Percentiles rank a stretch among this genome's conserved stretches.
phyloP scores from a whole-genome alignment of 257 asterid genomes.

The Parsonsia alboflavescens region DNA sequence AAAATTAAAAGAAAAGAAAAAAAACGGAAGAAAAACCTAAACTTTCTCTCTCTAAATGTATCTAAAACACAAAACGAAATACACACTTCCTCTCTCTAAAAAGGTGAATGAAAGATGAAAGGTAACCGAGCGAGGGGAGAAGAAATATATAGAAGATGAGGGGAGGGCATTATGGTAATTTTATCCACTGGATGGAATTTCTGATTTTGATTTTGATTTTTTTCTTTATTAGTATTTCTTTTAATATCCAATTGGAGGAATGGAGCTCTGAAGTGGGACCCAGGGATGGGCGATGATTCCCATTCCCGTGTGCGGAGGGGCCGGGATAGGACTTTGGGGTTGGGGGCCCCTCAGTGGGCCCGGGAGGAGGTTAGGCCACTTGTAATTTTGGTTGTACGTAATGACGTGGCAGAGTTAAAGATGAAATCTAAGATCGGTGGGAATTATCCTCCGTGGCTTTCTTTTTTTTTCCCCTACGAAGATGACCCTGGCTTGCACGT shows the following conservation, averaged over 20 bases:
- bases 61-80: slow-evolving; percentile 2
- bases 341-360: slow-evolving; percentile 19
- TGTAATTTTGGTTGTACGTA: slow-evolving; percentile 9
- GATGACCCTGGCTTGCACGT: background rate
- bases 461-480: background rate
- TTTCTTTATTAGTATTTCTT: background rate
- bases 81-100: slow-evolving; percentile 19
- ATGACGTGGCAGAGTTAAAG: slow-evolving; percentile 35
- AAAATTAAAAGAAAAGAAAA: too few relatives aligned
- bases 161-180: slow-evolving; percentile 35
- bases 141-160: slow-evolving; percentile 43
- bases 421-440: slow-evolving; percentile 12
- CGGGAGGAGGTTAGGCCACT: slow-evolving; percentile 15
- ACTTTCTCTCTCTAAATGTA: slow-evolving; percentile 15
- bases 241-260: slow-evolving; percentile 1
- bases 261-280: slow-evolving; percentile 34
- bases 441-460: background rate
- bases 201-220: background rate
- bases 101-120: slow-evolving; percentile 18
- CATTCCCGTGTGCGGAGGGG: slow-evolving; percentile 31
- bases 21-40: background rate
- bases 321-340: background rate
- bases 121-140: background rate
- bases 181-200: background rate
- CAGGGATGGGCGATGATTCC: slow-evolving; percentile 41